Base-by-base conservation (phyloP, 768 basidiomycete species). In the Ephemerocybe angulata region DNA sequence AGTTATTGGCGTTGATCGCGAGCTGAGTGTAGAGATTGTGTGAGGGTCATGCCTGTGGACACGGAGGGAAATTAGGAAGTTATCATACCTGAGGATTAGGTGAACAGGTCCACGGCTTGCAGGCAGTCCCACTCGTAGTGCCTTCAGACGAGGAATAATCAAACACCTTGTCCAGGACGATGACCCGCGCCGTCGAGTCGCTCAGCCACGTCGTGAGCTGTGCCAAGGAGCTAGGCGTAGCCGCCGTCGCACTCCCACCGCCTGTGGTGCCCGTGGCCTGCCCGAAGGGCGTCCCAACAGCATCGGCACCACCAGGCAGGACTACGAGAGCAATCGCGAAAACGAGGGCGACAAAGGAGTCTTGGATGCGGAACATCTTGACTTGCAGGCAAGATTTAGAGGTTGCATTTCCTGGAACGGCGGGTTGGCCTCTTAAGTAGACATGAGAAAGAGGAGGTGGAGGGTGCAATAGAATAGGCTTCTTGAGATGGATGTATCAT, bases 181-280 rank as follows among this genome's bases (percentile, higher is more conserved):
- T 67, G 13, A 62, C 61, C 24, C 65, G 58, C 21, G 64, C 46
- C 2, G 62, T 63, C 40, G 58, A 60, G 51, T 67, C 61, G 48
- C 64, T 61, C 37, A 67, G 50, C 63, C 62, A 67, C 15, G 59
- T 62, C 4, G 62, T 57, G 24, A 67, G 46, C 51, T 67, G 44
- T 10, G 62, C 58, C 5, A 62, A 40, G 25, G 64, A 65, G 7
- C 58, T 53, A n/a, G 65, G 64, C n/a, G 60, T 57, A 3, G 59
- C 54, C 6, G 62, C 43, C 3, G 60, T 55, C 17, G 63, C 63
- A 30, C 50, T 63, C 19, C 65, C 62, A 37, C 62, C 65, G 6
- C 65, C 65, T 8, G 65, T 66, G 6, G 63, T 64, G 0, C 63
- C 65, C 15, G 63, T 42, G 15, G 60, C 63, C 4, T 57, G 55